Conservation (phyloP, 2,329 filamentous ascomycete genomes). For the Emergomyces pasteurianus region DNA sequence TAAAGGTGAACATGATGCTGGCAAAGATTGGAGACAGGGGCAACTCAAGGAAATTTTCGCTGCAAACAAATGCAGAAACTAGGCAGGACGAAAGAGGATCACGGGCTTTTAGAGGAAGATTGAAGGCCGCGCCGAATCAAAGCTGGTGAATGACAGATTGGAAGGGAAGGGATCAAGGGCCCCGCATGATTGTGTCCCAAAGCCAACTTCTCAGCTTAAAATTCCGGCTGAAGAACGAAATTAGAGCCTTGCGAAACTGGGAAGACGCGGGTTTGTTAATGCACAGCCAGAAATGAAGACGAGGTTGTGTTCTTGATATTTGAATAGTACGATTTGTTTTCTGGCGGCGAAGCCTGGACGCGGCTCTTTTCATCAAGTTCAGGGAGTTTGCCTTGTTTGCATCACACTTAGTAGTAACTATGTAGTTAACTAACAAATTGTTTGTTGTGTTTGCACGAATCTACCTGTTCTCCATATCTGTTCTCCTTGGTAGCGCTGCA, state of each 20-base stretch:
- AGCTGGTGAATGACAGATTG: not conserved
- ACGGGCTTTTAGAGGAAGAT: not conserved
- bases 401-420: not conserved
- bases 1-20: conserved; percentile 81
- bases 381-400: not conserved
- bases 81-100: not conserved
- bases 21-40: not conserved
- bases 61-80: not conserved
- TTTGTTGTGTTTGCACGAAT: too few species aligned
- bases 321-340: not conserved
- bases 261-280: not conserved
- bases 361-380: not conserved
- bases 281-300: not conserved
- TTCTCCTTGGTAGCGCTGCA: too few species aligned
- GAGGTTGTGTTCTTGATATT: not conserved
- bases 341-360: not conserved
- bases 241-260: not conserved
- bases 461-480: too few species aligned
- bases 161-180: not conserved
- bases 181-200: not conserved
- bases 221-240: not conserved
- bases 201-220: not conserved
- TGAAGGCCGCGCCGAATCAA: not conserved
- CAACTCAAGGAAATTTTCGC: not conserved
- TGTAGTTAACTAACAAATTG: too few species aligned